Evolutionary conservation across 306 rosid genomes (phyloP).

Genomic region (Sechiopsis laciniata): DNA sequence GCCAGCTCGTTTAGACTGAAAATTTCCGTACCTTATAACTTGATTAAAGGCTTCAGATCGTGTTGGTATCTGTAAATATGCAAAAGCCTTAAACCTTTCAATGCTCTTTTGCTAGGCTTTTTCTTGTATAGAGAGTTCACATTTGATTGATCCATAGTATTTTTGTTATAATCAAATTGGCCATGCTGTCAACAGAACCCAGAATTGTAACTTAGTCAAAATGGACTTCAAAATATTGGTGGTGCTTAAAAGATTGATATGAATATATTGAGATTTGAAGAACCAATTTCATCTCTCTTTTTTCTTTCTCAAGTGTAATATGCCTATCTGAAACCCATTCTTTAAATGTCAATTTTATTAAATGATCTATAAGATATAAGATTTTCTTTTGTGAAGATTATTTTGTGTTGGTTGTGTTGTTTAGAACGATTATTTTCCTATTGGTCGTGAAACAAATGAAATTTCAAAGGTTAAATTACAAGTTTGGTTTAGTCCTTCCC

Average conservation of each 20-base stretch:
- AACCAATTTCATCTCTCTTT: not conserved
- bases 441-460: too few relatives aligned
- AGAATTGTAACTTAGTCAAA: not conserved
- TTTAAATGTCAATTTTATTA: not conserved
- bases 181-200: not conserved
- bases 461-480: too few relatives aligned
- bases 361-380: too few relatives aligned
- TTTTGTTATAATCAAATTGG: not conserved
- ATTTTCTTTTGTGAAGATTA: too few relatives aligned
- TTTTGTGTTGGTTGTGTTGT: too few relatives aligned
- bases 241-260: not conserved
- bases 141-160: not conserved
- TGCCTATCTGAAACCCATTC: not conserved
- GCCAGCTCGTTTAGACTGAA: conserved; percentile 6
- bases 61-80: conserved; percentile 17
- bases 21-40: conserved; percentile 7
- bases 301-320: not conserved
- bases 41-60: not conserved
- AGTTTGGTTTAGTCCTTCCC: too few relatives aligned
- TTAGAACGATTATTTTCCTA: too few relatives aligned
- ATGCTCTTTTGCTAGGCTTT: not conserved
- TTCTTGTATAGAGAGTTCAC: conserved; percentile 12
- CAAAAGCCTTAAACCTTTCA: not conserved
- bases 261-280: not conserved
- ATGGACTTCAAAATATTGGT: not conserved